Base-by-base conservation (phyloP, 1,284 basidiomycete species). In the Sanghuangporus baumii region DNA sequence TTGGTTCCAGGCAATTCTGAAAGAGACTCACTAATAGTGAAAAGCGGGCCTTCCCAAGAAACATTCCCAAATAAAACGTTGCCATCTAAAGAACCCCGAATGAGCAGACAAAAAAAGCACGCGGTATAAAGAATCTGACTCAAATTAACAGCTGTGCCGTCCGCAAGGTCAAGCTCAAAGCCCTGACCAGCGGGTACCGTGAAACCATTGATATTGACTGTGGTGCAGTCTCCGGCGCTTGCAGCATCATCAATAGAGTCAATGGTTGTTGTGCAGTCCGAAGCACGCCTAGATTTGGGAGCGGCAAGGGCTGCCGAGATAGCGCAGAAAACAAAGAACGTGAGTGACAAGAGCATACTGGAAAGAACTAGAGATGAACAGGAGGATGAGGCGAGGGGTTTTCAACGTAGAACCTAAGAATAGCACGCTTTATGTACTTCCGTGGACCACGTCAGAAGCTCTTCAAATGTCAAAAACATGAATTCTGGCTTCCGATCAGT, bases 181-280 rank as follows among this genome's bases (percentile, higher is more conserved):
- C 71, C 71, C 66, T 72, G 58, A 23, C 74, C 74, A n/a, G 72
- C 73, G 6, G 72, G 71, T 16, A 74, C 73, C 9, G 69, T 79
- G 69, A 82, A 81, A 34, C 73, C 66, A 60, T 80, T 78, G 64
- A 82, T 74, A 66, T 77, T 76, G 50, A 82, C 76, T 7, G 76
- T 81, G 6, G 78, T 80, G 68, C 80, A 82, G 59, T 72, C 67
- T 41, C 77, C 74, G 41, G 81, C 81, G 38, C 67, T 71, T 7
- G 72, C 65, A 40, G 81, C 78, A 69, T 81, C 79, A 73, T 58
- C 59, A 26, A 80, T 62, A 1, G 78, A 79, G 37, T 69, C 72
- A 62, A 80, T 79, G 1, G 77, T 78, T 11, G 78, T 78, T 5
- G 74, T 75, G 65, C 78, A 79, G 20, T 67, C 68, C 9, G 57